Conservation (phyloP, 441 rosid genomes). For the Corymbia citriodora region DNA sequence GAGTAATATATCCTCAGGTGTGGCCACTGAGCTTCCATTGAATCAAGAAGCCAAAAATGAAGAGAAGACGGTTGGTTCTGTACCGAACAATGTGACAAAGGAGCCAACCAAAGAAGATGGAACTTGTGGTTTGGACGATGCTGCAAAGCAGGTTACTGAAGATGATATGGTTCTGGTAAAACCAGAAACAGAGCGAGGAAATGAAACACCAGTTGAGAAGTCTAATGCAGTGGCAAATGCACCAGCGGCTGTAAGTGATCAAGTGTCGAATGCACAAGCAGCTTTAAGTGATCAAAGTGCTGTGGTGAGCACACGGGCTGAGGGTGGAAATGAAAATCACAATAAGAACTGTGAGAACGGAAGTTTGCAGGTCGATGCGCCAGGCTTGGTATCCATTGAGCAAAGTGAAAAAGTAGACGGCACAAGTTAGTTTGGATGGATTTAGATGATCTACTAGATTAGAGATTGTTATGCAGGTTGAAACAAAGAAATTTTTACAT, state of each 20-base stretch:
- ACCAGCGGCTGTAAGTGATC: slow-evolving; percentile 17
- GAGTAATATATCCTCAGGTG: slow-evolving; percentile 22
- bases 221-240: slow-evolving; percentile 8
- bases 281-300: slow-evolving; percentile 9
- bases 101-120: slow-evolving; percentile 26
- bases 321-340: slow-evolving; percentile 1
- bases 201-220: slow-evolving; percentile 14
- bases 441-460: not conserved
- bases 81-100: slow-evolving; percentile 20
- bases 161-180: slow-evolving; percentile 19
- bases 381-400: not conserved
- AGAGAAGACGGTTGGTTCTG: slow-evolving; percentile 13
- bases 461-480: not conserved
- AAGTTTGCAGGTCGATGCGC: not conserved
- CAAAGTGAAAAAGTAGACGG: slow-evolving; percentile 14
- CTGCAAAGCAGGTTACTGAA: slow-evolving; percentile 7
- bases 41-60: slow-evolving; percentile 29
- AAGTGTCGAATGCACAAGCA: slow-evolving; percentile 8
- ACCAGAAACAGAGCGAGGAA: slow-evolving; percentile 20
- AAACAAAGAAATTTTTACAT: not conserved
- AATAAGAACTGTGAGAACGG: slow-evolving; percentile 8
- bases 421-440: not conserved
- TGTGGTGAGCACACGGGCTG: not conserved
- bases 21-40: slow-evolving; percentile 15
- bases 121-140: slow-evolving; percentile 14